These are phyloP conservation scores for Solanum aculeatissimum DNA, from an alignment of 305 asterid genomes.

Conservation along the genomic window DNA sequence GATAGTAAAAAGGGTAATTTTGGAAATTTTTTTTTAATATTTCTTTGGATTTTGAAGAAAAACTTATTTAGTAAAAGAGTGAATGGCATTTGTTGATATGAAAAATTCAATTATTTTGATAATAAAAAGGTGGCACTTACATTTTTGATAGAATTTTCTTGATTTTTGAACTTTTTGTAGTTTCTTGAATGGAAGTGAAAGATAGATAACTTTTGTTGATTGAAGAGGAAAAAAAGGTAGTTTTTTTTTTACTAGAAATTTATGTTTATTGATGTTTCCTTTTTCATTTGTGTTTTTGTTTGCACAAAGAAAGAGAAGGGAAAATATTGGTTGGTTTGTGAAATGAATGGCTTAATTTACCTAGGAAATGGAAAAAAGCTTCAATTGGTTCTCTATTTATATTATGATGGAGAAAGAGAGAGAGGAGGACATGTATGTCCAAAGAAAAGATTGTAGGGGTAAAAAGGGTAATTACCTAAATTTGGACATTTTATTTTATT, in stretches of 20 bases:
- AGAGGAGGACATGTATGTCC: constrained; percentile 1
- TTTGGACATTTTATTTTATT: neutral
- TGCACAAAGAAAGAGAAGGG: neutral
- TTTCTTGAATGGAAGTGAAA: neutral
- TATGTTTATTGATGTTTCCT: constrained; percentile 3
- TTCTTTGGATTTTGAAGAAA: no score
- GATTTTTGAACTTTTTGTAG: neutral
- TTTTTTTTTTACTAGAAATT: neutral
- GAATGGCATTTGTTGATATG: constrained; percentile 19
- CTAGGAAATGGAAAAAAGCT: constrained; percentile 32
- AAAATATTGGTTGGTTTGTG: constrained; percentile 12
- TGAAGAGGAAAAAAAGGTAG: neutral
- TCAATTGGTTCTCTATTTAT: constrained; percentile 16
- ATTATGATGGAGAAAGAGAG: neutral
- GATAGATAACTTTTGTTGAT: neutral
- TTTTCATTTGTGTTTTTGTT: neutral
- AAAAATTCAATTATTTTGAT: neutral
- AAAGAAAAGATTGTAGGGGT: neutral
- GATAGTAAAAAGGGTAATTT: neutral
- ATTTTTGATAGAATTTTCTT: neutral
- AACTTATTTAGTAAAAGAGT: neutral
- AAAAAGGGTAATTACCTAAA: neutral
- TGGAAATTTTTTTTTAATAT: no score
- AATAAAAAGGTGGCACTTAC: constrained; percentile 22
- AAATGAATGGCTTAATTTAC: constrained; percentile 5